Evolutionary conservation across 495 filamentous ascomycete species (phyloP).

Genomic region (Penicillium pulvis): DNA sequence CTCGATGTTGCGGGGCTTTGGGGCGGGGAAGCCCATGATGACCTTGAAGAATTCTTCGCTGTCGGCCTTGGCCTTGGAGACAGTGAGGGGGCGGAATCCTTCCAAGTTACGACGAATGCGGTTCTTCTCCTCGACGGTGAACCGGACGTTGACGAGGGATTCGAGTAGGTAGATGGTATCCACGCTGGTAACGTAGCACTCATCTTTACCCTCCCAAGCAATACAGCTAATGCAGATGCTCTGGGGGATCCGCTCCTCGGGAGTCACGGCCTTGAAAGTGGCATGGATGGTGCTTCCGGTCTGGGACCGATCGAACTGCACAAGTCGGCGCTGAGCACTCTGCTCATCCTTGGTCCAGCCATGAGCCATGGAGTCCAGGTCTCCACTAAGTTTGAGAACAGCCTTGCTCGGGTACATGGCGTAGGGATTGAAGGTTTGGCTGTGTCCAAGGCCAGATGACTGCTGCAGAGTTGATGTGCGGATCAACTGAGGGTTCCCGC

Average conservation of each 20-base stretch:
- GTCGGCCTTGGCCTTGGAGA: conserved; percentile 87
- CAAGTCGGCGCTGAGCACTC: conserved; percentile 73
- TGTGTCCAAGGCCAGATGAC: conserved; percentile 44
- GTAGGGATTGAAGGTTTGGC: conserved; percentile 73
- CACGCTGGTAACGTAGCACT: conserved; percentile 92
- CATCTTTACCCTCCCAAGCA: conserved; percentile 85
- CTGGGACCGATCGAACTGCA: conserved; percentile 82
- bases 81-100: conserved; percentile 83
- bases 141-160: conserved; percentile 77
- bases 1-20: conserved; percentile 96
- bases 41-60: conserved; percentile 97
- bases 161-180: conserved; percentile 94
- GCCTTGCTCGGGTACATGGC: conserved; percentile 85
- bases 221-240: conserved; percentile 90
- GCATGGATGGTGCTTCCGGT: conserved; percentile 70
- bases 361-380: conserved; percentile 76
- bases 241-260: conserved; percentile 66
- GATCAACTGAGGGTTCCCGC: conserved; percentile 67
- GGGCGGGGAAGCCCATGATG: conserved; percentile 95
- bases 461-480: conserved; percentile 81
- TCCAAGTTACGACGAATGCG: conserved; percentile 94
- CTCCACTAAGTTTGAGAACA: conserved; percentile 78
- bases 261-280: conserved; percentile 69
- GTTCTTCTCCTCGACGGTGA: conserved; percentile 97
- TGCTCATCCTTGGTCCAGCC: conserved; percentile 81